Evolutionary conservation across 768 basidiomycete species (phyloP), one percentile per base, ranked within the genome.

Genomic region (Lactifluus volemus): DNA sequence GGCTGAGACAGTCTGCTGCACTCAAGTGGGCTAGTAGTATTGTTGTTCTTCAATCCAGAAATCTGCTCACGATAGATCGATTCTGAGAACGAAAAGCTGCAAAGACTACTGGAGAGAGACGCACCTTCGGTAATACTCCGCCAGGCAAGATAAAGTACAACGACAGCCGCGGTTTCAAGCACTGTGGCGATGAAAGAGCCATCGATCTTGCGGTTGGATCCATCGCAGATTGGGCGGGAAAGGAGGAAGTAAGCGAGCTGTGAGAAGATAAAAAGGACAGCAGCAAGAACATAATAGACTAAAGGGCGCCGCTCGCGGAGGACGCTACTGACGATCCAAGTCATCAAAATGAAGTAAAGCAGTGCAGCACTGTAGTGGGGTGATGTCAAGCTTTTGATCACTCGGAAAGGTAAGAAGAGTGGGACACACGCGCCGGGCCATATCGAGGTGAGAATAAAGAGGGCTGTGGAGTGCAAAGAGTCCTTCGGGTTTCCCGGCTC

Each of bases 221-320:
- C 83, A 29, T 74, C 73, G 71, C 95, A 97, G 59, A 97, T 83
- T 17, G 87, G 82, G 65, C 85, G 81, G 41, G 79, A 84, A 15
- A 97, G 76, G 45, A 95, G 77, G 76, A 93, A 92, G 75, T 85
- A 93, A 44, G 83, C 88, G 25, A 92, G 79, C 75, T 96, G 93
- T 50, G 81, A 79, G 42, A 92, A 79, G 42, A 90, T 77, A 70
- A 97, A 97, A 17, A 93, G 74, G 39, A 85, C 68, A n/a, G 83
- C 84, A 2, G 89, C 79, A 36, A 86, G 78, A 60, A 84, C 70
- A 74, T 90, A 95, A 70, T 82, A 90, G 74, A 84, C 78, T 75
- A 94, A 79, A 2, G 96, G 94, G 63, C 84, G 81, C 61, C 79
- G 72, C 75, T 98, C 96, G 67, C 83, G 81, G 60, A 98, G 81